Base-by-base conservation (phyloP, 2,329 filamentous ascomycete genomes). In the Meredithiella fracta region DNA sequence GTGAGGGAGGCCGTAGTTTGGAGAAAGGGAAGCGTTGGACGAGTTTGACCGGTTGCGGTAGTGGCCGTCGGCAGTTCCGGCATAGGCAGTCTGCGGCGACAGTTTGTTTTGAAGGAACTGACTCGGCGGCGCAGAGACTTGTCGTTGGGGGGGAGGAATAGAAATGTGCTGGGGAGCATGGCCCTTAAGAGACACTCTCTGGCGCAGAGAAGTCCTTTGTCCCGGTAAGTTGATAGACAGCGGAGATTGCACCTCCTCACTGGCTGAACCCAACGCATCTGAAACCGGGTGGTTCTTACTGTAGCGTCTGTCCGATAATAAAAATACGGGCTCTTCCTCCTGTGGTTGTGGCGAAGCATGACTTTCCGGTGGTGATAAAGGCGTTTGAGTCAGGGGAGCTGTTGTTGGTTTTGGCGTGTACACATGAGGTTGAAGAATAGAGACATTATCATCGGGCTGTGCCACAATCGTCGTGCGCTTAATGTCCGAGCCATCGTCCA, bases 381-480 rank as follows among this genome's bases (percentile, higher is more conserved):
- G 74, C 9, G 71, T 52, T 25, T 51, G 37, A n/a, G 22, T 31
- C n/a, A 22, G n/a, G 0, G 72, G 69, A 3, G 70, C 14, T 5
- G 23, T 67, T 0, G 72, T 69, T 3, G 70, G 72, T 53, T 72
- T 68, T 0, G 78, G 78, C 0, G 75, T 79, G 61, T 80, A 80
- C 0, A 76, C 79, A 34, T 72, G 69, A 11, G 78, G 78, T 60
- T 80, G 77, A 3, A 81, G 67, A 22, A 80, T 68, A 58, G 72
- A 79, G 1, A 49, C 31, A 14, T 55, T 53, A n/a, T 58, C 53
- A 20, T 58, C 56, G 3, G 38, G 20, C 7, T 29, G 38, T 2
- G 56, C 38, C n/a, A 34, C 26, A 15, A 53, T 26, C 1, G 53
- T 38, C 15, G 54, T 40, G 26, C 29, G 29, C 22, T 58, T 54